phyloP scores from a whole-genome alignment of 805 yeast species.

The Candida verbasci region DNA sequence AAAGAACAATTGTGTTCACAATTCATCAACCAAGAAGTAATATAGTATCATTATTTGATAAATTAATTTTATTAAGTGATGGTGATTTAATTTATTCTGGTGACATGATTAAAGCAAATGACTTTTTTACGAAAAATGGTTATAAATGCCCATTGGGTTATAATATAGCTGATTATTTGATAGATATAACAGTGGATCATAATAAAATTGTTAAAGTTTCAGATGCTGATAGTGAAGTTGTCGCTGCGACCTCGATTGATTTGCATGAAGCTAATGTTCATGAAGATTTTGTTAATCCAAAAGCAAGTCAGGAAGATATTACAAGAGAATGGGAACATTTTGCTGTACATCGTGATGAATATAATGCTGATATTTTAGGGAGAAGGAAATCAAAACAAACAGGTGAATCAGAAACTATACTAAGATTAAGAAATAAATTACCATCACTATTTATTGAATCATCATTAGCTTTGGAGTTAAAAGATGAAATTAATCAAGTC shows the following conservation, averaged over 20 bases:
- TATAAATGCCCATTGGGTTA: slow-evolving; percentile 83
- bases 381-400: slow-evolving; percentile 11
- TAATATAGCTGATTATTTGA: slow-evolving; percentile 88
- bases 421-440: slow-evolving; percentile 24
- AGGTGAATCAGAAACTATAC: slow-evolving; percentile 18
- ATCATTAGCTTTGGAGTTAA: slow-evolving; percentile 35
- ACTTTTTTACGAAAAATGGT: slow-evolving; percentile 72
- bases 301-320: slow-evolving; percentile 43
- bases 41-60: slow-evolving; percentile 87
- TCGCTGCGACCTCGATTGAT: slow-evolving; percentile 9
- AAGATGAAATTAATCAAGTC: slow-evolving; percentile 29
- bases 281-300: slow-evolving; percentile 20
- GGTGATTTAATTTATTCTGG: slow-evolving; percentile 90
- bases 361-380: slow-evolving; percentile 26
- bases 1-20: slow-evolving; percentile 86
- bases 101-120: slow-evolving; percentile 66
- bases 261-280: slow-evolving; percentile 22
- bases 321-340: slow-evolving; percentile 85
- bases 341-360: slow-evolving; percentile 77
- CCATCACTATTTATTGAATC: slow-evolving; percentile 37
- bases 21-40: slow-evolving; percentile 97
- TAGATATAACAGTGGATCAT: slow-evolving; percentile 80
- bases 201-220: slow-evolving; percentile 26
- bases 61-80: slow-evolving; percentile 71
- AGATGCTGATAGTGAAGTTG: slow-evolving; percentile 11